Evolutionary conservation across 1,139 yeast genomes (phyloP).

Genomic region (Blastobotrys buckinghamii): DNA sequence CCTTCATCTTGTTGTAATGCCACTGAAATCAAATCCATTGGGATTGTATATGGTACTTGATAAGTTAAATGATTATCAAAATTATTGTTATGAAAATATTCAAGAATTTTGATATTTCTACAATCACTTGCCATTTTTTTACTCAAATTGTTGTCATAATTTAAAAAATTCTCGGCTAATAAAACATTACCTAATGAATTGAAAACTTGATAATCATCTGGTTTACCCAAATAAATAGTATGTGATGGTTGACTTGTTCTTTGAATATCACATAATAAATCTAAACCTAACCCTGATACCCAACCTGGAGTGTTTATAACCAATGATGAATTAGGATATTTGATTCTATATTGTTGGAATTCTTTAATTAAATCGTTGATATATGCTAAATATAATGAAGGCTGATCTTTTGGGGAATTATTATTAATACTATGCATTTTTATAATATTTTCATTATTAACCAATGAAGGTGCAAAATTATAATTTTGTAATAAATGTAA

Average conservation of each 20-base stretch:
- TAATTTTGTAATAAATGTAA: constrained; percentile 28
- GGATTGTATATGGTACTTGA: constrained; percentile 27
- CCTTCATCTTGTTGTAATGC: constrained; percentile 29
- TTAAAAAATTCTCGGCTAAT: neutral
- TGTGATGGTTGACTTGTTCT: constrained; percentile 46
- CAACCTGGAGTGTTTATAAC: constrained; percentile 87
- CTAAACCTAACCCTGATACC: constrained; percentile 85
- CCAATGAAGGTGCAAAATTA: constrained; percentile 31
- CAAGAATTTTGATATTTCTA: constrained; percentile 29
- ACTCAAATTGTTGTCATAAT: constrained; percentile 5
- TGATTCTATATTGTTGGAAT: constrained; percentile 26
- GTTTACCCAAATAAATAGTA: constrained; percentile 44
- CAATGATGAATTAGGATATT: constrained; percentile 35
- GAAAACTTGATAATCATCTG: constrained; percentile 17
- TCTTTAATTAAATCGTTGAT: constrained; percentile 40
- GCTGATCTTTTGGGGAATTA: constrained; percentile 65
- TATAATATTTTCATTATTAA: constrained; percentile 23
- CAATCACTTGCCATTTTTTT: constrained; percentile 28
- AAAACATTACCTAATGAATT: constrained; percentile 9
- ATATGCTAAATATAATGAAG: constrained; percentile 47
- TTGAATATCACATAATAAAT: constrained; percentile 46
- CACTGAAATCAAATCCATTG: constrained; percentile 21
- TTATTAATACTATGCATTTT: constrained; percentile 59
- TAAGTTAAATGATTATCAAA: constrained; percentile 25
- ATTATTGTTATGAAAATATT: constrained; percentile 30